These are phyloP conservation scores for Trichomonascaceae sp. DNA, from an alignment of 1,139 yeast genomes.

Conservation along the genomic window DNA sequence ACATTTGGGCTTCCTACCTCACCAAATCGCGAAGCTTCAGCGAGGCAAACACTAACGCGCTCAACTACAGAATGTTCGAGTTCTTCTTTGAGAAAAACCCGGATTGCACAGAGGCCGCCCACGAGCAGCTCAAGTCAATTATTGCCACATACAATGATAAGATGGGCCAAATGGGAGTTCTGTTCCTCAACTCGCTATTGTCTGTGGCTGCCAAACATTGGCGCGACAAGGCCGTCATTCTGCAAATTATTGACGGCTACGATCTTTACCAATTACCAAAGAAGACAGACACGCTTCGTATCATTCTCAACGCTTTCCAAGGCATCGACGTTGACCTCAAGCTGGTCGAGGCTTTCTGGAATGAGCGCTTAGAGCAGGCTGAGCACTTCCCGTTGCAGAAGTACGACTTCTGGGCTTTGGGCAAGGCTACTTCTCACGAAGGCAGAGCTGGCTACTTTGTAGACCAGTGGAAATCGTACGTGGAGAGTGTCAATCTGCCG, in stretches of 20 bases:
- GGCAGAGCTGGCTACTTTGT: slow-evolving; percentile 8
- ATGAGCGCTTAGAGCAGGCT: slow-evolving; percentile 39
- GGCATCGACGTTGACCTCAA: slow-evolving; percentile 43
- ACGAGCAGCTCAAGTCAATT: slow-evolving; percentile 42
- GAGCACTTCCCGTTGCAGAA: slow-evolving; percentile 35
- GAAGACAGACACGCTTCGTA: slow-evolving; percentile 64
- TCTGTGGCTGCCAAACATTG: slow-evolving; percentile 50
- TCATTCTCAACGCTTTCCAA: slow-evolving; percentile 64
- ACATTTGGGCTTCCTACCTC: slow-evolving; percentile 55
- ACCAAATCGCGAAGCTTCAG: slow-evolving; percentile 33
- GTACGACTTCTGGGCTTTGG: slow-evolving; percentile 79
- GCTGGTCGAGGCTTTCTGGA: slow-evolving; percentile 45
- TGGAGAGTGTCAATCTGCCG: not conserved
- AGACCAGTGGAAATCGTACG: slow-evolving; percentile 4
- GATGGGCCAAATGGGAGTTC: slow-evolving; percentile 52
- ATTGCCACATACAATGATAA: slow-evolving; percentile 45
- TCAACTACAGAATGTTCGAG: slow-evolving; percentile 57
- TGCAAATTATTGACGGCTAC: slow-evolving; percentile 51
- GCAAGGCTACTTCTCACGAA: slow-evolving; percentile 17
- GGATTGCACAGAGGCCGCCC: slow-evolving; percentile 41
- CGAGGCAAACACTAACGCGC: slow-evolving; percentile 50
- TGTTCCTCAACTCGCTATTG: slow-evolving; percentile 62
- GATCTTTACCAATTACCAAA: slow-evolving; percentile 43
- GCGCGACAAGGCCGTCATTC: slow-evolving; percentile 53
- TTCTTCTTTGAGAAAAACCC: slow-evolving; percentile 54